Evolutionary conservation across 345 rosid genomes (phyloP).

Genomic region (Pistacia vera): DNA sequence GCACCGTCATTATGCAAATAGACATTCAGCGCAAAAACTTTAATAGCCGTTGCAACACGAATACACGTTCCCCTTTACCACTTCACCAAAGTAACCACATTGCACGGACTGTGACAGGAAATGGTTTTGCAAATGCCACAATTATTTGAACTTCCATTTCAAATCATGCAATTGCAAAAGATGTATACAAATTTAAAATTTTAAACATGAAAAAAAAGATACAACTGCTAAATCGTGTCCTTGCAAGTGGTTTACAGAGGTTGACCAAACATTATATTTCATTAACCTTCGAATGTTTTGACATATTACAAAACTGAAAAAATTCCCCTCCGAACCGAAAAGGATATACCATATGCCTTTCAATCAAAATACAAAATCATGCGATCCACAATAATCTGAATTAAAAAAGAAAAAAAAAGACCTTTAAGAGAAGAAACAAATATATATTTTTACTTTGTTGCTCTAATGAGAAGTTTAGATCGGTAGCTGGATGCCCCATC

Average conservation of each 20-base stretch:
- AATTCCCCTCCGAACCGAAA: slow-evolving; percentile 14
- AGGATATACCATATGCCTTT: slow-evolving; percentile 14
- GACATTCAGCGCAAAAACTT: background rate
- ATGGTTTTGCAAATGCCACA: background rate
- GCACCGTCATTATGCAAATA: background rate
- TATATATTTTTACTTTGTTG: slow-evolving; percentile 14
- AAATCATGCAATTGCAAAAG: background rate
- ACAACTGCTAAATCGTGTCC: too few relatives aligned
- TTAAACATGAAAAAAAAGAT: too few relatives aligned
- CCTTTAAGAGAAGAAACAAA: slow-evolving; percentile 16
- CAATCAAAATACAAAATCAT: slow-evolving; percentile 16
- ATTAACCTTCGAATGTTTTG: slow-evolving; percentile 5
- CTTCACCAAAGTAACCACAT: too few relatives aligned
- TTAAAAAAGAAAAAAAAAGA: background rate
- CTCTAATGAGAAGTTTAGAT: background rate
- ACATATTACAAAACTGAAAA: slow-evolving; percentile 14
- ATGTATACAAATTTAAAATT: too few relatives aligned
- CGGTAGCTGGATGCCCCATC: slow-evolving; percentile 7
- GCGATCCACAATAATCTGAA: slow-evolving; percentile 4
- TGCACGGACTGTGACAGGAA: background rate
- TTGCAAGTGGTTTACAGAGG: background rate
- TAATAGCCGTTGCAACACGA: too few relatives aligned
- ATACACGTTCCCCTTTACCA: too few relatives aligned
- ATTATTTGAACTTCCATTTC: background rate
- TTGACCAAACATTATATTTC: slow-evolving; percentile 6